These are phyloP conservation scores for Zarea fungicola DNA, from an alignment of 2,329 filamentous ascomycete genomes.

Conservation along the genomic window DNA sequence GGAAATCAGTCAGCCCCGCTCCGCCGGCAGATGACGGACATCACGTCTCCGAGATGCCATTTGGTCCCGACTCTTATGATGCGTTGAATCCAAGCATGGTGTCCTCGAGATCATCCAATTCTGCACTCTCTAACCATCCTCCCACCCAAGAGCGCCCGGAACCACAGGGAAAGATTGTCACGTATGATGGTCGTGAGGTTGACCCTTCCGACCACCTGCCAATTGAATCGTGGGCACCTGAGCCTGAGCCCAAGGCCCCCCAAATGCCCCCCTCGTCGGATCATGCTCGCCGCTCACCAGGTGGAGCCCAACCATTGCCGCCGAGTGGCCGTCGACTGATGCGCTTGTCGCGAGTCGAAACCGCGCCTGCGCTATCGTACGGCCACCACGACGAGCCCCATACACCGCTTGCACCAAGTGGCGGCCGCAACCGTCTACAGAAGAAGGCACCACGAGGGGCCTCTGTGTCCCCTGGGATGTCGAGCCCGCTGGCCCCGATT, in stretches of 20 bases:
- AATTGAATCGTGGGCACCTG: constrained; percentile 70
- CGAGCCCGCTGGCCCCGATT: constrained; percentile 49
- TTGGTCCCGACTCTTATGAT: constrained; percentile 72
- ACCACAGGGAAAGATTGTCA: constrained; percentile 65
- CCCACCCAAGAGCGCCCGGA: constrained; percentile 44
- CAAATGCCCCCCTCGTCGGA: constrained; percentile 25
- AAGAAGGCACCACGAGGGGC: constrained; percentile 53
- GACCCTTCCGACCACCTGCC: constrained; percentile 79
- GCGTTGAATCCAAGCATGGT: constrained; percentile 58
- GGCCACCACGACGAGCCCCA: constrained; percentile 28
- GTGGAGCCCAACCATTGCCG: constrained; percentile 49
- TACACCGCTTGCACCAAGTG: constrained; percentile 28
- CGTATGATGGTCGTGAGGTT: constrained; percentile 68
- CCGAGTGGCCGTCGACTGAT: constrained; percentile 47
- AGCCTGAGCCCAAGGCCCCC: constrained; percentile 53
- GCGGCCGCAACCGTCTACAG: constrained; percentile 56
- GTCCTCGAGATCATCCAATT: constrained; percentile 27
- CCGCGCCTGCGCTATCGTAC: constrained; percentile 31
- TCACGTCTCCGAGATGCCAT: constrained; percentile 59
- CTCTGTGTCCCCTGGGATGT: constrained; percentile 32
- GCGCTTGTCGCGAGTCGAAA: constrained; percentile 45
- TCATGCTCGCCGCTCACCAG: constrained; percentile 40
- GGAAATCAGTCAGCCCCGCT: constrained; percentile 71
- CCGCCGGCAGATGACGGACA: constrained; percentile 48
- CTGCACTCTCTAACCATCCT: constrained; percentile 22